phyloP scores from a whole-genome alignment of 202 grass and related monocot species.

The Brachypodium distachyon region DNA sequence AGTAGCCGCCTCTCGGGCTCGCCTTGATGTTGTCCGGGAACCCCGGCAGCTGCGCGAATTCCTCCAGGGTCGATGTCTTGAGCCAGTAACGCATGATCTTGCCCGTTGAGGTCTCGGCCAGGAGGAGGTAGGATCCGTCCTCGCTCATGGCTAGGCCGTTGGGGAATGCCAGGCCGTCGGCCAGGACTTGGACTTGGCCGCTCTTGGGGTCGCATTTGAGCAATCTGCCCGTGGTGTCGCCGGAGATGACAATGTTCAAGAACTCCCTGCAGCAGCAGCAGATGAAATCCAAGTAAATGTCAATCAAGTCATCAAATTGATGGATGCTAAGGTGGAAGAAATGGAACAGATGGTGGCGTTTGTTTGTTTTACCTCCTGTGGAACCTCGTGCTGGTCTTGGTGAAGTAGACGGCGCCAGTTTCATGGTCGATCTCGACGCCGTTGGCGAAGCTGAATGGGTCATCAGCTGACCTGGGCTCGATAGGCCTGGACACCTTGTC shows the following conservation, averaged over 20 bases:
- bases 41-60: slow-evolving; percentile 22
- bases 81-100: slow-evolving; percentile 49
- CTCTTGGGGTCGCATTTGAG: slow-evolving; percentile 45
- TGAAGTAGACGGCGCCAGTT: slow-evolving; percentile 58
- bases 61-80: slow-evolving; percentile 8
- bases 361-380: slow-evolving; percentile 60
- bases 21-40: slow-evolving; percentile 75
- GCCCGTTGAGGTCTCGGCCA: slow-evolving; percentile 53
- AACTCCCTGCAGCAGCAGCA: slow-evolving; percentile 60
- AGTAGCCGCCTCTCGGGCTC: slow-evolving; percentile 70
- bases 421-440: slow-evolving; percentile 52
- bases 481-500: slow-evolving; percentile 32
- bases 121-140: slow-evolving; percentile 43
- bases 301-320: neutral
- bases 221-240: slow-evolving; percentile 52
- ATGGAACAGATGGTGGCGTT: too few relatives aligned
- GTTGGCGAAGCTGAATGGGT: slow-evolving; percentile 47
- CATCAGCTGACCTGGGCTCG: neutral
- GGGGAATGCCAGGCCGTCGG: slow-evolving; percentile 38
- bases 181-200: slow-evolving; percentile 28
- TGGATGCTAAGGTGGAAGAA: neutral
- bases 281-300: neutral
- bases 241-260: slow-evolving; percentile 42
- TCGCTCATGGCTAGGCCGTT: slow-evolving; percentile 60
- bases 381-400: slow-evolving; percentile 57